Conservation (phyloP, 169 alveolate species). For the Cryptosporidium canis region DNA sequence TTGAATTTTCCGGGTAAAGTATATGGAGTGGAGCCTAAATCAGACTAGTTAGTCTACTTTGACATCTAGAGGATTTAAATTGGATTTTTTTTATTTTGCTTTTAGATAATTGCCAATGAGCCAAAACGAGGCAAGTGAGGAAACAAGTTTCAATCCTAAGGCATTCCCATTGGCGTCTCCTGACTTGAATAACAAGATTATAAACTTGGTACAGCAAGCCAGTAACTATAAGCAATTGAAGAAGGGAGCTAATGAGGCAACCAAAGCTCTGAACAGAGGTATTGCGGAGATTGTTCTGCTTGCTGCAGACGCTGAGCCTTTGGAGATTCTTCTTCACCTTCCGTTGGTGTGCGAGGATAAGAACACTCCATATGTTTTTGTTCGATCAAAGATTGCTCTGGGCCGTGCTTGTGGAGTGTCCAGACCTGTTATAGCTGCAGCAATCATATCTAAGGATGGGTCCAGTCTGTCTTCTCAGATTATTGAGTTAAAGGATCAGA, state of each 20-base stretch:
- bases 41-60: neutral
- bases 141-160: conserved; percentile 81
- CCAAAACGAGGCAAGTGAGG: conserved; percentile 74
- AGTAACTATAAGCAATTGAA: conserved; percentile 92
- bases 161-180: conserved; percentile 91
- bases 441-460: conserved; percentile 93
- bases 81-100: neutral
- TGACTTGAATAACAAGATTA: conserved; percentile 84
- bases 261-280: conserved; percentile 97
- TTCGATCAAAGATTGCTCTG: conserved; percentile 93
- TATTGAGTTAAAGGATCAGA: conserved; percentile 94
- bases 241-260: conserved; percentile 95
- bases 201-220: conserved; percentile 93
- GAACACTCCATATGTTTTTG: conserved; percentile 98
- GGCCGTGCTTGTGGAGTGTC: conserved; percentile 99
- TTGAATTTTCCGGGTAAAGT: neutral
- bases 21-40: neutral
- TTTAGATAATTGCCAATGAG: conserved; percentile 59
- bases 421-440: conserved; percentile 97
- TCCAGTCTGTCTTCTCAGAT: conserved; percentile 94
- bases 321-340: conserved; percentile 97
- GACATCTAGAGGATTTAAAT: conserved; percentile 7
- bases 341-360: conserved; percentile 98
- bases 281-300: conserved; percentile 95
- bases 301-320: conserved; percentile 99